Evolutionary conservation across 1,284 basidiomycete species (phyloP).

Genomic region (Ceratorhiza oryzae-sativae): DNA sequence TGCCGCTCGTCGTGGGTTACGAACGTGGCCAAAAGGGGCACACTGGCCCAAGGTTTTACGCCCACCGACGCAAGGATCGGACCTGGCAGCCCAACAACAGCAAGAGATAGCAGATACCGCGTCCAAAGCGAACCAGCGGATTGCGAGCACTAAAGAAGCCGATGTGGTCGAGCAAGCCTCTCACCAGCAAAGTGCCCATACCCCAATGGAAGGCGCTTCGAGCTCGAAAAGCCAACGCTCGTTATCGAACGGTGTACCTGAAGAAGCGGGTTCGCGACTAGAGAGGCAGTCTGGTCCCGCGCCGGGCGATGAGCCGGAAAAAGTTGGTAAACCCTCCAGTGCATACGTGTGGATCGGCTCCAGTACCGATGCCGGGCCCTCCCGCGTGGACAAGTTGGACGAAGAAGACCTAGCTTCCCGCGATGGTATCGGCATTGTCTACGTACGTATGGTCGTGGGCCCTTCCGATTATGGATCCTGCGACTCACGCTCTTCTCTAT

Average conservation of each 20-base stretch:
- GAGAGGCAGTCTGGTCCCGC: neutral
- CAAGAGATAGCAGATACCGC: neutral
- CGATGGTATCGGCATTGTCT: constrained; percentile 55
- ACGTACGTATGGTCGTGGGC: constrained; percentile 23
- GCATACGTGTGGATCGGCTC: constrained; percentile 57
- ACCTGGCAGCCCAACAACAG: constrained; percentile 39
- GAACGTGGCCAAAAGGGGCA: constrained; percentile 53
- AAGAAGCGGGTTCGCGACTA: neutral
- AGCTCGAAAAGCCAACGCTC: neutral
- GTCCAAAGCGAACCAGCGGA: constrained; percentile 35
- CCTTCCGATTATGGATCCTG: neutral
- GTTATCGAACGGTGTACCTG: neutral
- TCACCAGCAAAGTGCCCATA: constrained; percentile 23
- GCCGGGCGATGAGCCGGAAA: constrained; percentile 13
- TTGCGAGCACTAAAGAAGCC: constrained; percentile 46
- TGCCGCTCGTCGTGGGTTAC: constrained; percentile 50
- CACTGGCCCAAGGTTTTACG: constrained; percentile 48
- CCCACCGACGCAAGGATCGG: constrained; percentile 34
- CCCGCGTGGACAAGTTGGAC: constrained; percentile 52
- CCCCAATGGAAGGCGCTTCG: constrained; percentile 6
- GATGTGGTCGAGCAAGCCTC: constrained; percentile 45
- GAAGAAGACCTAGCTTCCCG: constrained; percentile 51
- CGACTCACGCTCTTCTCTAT: neutral
- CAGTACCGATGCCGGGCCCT: constrained; percentile 47
- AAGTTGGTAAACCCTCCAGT: constrained; percentile 36